Evolutionary conservation across 768 basidiomycete genomes (phyloP).

Genomic region (Botryobasidium botryosum): DNA sequence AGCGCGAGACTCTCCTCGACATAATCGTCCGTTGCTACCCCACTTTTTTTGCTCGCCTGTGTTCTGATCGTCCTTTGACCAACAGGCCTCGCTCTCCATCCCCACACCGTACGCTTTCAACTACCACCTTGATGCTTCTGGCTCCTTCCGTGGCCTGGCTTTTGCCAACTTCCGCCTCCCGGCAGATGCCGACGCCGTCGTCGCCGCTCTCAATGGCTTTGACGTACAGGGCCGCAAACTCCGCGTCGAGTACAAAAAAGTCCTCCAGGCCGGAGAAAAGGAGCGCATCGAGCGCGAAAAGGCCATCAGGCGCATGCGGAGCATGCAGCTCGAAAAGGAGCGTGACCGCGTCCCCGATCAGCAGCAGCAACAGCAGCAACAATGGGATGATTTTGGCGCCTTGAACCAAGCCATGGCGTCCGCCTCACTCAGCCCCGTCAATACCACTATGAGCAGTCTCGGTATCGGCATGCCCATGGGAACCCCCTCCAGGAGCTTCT

Average conservation of each 20-base stretch:
- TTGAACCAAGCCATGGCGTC: constrained; percentile 25
- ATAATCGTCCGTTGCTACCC: constrained; percentile 59
- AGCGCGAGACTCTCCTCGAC: constrained; percentile 87
- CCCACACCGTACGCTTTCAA: constrained; percentile 99
- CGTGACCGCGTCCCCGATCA: constrained; percentile 20
- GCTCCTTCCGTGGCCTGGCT: constrained; percentile 90
- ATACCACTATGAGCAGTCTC: background rate
- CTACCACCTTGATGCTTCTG: constrained; percentile 93
- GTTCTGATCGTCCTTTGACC: constrained; percentile 10
- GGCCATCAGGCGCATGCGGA: constrained; percentile 93
- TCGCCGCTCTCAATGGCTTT: constrained; percentile 89
- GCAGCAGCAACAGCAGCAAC: constrained; percentile 25
- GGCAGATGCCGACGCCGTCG: constrained; percentile 85
- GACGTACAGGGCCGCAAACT: constrained; percentile 94
- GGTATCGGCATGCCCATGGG: constrained; percentile 6
- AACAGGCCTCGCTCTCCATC: constrained; percentile 73
- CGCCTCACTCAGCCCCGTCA: constrained; percentile 1
- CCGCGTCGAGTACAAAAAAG: constrained; percentile 98
- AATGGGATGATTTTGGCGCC: constrained; percentile 67
- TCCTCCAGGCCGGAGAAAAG: constrained; percentile 97
- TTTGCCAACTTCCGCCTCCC: constrained; percentile 96
- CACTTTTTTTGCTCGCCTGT: constrained; percentile 1
- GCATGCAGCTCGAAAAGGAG: constrained; percentile 88
- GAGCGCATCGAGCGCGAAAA: constrained; percentile 98
- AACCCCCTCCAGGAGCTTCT: background rate